These are phyloP conservation scores for Neocatenulostroma microsporum DNA, from an alignment of 2,329 filamentous ascomycete genomes.

Conservation along the genomic window DNA sequence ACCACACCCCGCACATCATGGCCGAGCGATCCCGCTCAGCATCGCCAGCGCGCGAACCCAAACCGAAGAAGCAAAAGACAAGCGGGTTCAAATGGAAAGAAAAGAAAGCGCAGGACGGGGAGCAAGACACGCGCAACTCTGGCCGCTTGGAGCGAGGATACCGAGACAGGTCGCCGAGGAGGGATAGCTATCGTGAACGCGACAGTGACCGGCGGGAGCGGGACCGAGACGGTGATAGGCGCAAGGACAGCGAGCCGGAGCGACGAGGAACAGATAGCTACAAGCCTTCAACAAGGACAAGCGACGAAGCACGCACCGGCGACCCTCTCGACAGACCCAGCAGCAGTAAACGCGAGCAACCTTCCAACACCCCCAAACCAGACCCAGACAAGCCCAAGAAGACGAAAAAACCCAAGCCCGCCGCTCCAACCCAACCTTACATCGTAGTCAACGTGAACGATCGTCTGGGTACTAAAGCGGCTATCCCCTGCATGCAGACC, in stretches of 20 bases:
- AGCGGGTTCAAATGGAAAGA: slow-evolving; percentile 33
- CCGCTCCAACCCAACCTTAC: slow-evolving; percentile 61
- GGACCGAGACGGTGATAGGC: no score
- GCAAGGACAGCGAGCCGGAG: no score
- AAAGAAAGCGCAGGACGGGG: slow-evolving; percentile 19
- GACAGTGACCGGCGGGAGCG: slow-evolving; percentile 4
- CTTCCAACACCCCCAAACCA: no score
- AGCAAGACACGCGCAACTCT: slow-evolving; percentile 12
- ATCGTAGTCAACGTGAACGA: slow-evolving; percentile 94
- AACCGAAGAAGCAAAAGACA: slow-evolving; percentile 25
- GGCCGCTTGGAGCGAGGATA: slow-evolving; percentile 27
- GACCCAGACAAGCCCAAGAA: no score
- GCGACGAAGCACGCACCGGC: slow-evolving; percentile 6
- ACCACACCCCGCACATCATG: slow-evolving; percentile 3
- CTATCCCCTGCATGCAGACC: slow-evolving; percentile 78
- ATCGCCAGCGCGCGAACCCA: slow-evolving; percentile 23
- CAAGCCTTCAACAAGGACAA: slow-evolving; percentile 22
- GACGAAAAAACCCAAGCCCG: slow-evolving; percentile 14
- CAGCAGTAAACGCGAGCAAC: neutral
- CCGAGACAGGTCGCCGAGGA: slow-evolving; percentile 27
- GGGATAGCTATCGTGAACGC: slow-evolving; percentile 20
- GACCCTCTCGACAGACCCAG: slow-evolving; percentile 3
- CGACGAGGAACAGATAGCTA: no score
- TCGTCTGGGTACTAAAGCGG: slow-evolving; percentile 88
- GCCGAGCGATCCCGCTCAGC: slow-evolving; percentile 20